phyloP scores from a whole-genome alignment of 2,329 filamentous ascomycete genomes.

The Colletotrichum tofieldiae region DNA sequence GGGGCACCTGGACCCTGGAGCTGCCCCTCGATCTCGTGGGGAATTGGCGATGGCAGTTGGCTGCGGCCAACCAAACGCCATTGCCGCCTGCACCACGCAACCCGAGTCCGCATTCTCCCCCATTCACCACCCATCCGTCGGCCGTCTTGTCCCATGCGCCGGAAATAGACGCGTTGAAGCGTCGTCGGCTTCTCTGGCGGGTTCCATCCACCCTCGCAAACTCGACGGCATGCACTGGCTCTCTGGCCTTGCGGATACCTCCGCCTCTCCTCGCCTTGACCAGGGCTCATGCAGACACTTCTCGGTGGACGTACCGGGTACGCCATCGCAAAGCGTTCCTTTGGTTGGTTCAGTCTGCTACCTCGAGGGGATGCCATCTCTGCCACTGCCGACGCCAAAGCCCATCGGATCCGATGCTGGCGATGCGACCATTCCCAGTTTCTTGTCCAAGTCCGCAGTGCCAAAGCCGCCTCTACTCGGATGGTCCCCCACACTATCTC shows the following conservation, averaged over 20 bases:
- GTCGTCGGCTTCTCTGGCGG: constrained; percentile 18
- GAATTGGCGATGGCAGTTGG: constrained; percentile 36
- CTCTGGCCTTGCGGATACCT: constrained; percentile 24
- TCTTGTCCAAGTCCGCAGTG: constrained; percentile 21
- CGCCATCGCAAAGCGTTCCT: not conserved
- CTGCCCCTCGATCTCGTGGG: constrained; percentile 44
- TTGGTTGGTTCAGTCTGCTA: not conserved
- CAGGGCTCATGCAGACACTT: constrained; percentile 15
- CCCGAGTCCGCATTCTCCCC: not conserved
- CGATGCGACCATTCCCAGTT: constrained; percentile 23
- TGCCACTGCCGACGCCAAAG: constrained; percentile 5
- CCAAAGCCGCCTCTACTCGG: constrained; percentile 15
- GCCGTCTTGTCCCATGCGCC: constrained; percentile 1
- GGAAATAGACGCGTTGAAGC: constrained; percentile 31
- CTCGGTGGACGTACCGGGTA: not conserved
- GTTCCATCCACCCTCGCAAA: constrained; percentile 25
- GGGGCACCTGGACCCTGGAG: constrained; percentile 40
- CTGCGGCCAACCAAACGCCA: constrained; percentile 38
- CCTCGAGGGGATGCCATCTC: not conserved
- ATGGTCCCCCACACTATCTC: constrained; percentile 26
- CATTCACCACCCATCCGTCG: not conserved
- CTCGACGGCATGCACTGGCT: not conserved
- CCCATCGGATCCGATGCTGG: not conserved
- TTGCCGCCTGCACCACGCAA: constrained; percentile 34
- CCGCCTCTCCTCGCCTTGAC: not conserved